Evolutionary conservation across 805 yeast species (phyloP).

Genomic region (Sungouiella thailandica): DNA sequence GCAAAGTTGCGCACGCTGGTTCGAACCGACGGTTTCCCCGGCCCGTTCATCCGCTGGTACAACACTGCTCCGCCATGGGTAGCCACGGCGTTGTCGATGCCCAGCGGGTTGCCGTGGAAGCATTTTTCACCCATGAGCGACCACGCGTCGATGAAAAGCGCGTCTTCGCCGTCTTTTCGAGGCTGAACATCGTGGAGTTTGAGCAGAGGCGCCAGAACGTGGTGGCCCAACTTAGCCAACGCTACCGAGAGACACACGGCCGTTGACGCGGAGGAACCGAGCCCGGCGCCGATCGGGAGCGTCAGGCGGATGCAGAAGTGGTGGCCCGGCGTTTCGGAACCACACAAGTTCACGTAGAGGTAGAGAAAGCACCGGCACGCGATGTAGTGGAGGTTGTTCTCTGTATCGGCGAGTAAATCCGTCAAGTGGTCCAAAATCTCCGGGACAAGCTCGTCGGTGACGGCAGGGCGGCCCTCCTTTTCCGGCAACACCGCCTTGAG

Average conservation of each 20-base stretch:
- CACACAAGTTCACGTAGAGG: conserved; percentile 58
- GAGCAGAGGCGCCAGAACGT: conserved; percentile 37
- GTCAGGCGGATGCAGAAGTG: conserved; percentile 72
- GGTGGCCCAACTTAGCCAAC: conserved; percentile 56
- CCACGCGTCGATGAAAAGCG: conserved; percentile 74
- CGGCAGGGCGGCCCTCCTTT: conserved; percentile 20
- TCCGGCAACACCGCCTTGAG: conserved; percentile 8
- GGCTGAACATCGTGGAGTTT: conserved; percentile 26
- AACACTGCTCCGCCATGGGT: conserved; percentile 94
- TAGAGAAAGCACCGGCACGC: conserved; percentile 85
- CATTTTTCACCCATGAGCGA: conserved; percentile 92
- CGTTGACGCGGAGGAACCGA: conserved; percentile 90
- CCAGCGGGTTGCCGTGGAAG: conserved; percentile 94
- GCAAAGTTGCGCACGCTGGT: conserved; percentile 72
- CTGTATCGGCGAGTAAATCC: conserved; percentile 39
- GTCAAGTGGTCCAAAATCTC: conserved; percentile 50
- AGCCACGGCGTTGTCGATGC: conserved; percentile 95
- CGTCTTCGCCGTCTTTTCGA: conserved; percentile 34
- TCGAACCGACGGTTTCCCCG: conserved; percentile 53
- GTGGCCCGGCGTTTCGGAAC: conserved; percentile 41
- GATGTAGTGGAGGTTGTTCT: conserved; percentile 58
- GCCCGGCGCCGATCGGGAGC: conserved; percentile 93
- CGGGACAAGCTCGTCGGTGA: conserved; percentile 55
- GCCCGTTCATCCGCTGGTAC: conserved; percentile 62
- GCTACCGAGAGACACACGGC: conserved; percentile 82